Base-by-base conservation (phyloP, 169 alveolate genomes). In the Pseudocohnilembus persalinus region DNA sequence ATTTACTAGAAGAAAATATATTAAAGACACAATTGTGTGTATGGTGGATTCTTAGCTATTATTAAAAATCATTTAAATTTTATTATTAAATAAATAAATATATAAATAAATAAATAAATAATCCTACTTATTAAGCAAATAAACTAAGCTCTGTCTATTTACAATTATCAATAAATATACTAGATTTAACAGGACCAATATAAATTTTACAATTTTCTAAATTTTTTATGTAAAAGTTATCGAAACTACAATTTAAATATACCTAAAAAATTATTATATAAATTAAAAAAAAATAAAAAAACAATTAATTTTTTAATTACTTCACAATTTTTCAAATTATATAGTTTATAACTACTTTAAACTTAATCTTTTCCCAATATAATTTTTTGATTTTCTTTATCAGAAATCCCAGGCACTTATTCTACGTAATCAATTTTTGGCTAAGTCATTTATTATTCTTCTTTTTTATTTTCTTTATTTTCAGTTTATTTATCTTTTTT, bases 101-200 rank as follows among this genome's bases (percentile, higher is more conserved):
- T n/a, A n/a, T n/a, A n/a, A n/a, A n/a, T n/a, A n/a, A n/a, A 1
- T 29, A 75, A 28, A 15, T 33, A 32, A 77, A 0, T 31, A 25
- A 77, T 1, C 16, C 33, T 77, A 79, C 76, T 49, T 79, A 49
- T 49, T 79, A 75, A n/a, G 76, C 76, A 26, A 34, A n/a, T 6
- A 79, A 20, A 29, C 27, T 49, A 28, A 79, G 63, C 49, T 35
- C 27, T 28, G 84, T 49, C 34, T 79, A 49, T 64, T 49, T 64
- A 28, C 84, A 79, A 1, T 72, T 72, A 28, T 79, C 84, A 25
- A 79, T 63, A n/a, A 79, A 72, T 11, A 79, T 35, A 49, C 76
- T 49, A 29, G 64, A 79, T 79, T 79, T 79, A 15, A 79, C 84
- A 35, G 84, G 84, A 1, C 84, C 84, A 64, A 79, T 79, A 79